Base-by-base conservation (phyloP, 768 basidiomycete species). In the Strobilomyces dryophilus region DNA sequence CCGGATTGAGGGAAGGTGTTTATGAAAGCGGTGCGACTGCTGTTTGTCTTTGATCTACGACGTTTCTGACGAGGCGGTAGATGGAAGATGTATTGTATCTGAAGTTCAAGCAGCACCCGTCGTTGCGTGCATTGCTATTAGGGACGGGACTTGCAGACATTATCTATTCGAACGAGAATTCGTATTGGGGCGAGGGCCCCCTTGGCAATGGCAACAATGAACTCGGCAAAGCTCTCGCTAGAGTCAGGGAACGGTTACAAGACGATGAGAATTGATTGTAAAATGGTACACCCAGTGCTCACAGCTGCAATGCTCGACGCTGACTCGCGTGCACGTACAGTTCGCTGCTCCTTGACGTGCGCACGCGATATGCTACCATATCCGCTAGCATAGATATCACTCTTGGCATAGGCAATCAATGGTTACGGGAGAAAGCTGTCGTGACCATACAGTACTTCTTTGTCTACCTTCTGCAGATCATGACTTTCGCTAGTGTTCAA, bases 71-170 rank as follows among this genome's bases (percentile, higher is more conserved):
- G 44, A 12, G n/a, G 18, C 10, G 18, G 6, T 17, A 47, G 87
- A 80, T 89, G 81, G 81, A 85, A 40, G 80, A 84, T 8, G 86
- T 85, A 32, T 59, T 90, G 45, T 76, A 76, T 55, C 61, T 76
- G 54, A 92, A 92, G 64, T 85, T 92, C 60, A 76, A 71, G 45
- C 89, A 92, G 70, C 86, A 92, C 61, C 71, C 78, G 0, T 71
- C 78, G 27, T 66, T 92, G 49, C 79, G 82, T 32, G 53, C 54
- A 20, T 61, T 79, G 61, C 76, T 92, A 14, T 62, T 88, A 20
- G 61, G 67, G 18, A 89, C 88, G 5, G 79, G 76, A 8, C 60
- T 73, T 17, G 72, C 74, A 4, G 71, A 70, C 32, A 70, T 89
- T 32, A 64, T 84, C 4, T 86, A 84, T 60, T 66, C 71, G 10